Evolutionary conservation across 768 basidiomycete species (phyloP).

Genomic region (Rickenella mellea): DNA sequence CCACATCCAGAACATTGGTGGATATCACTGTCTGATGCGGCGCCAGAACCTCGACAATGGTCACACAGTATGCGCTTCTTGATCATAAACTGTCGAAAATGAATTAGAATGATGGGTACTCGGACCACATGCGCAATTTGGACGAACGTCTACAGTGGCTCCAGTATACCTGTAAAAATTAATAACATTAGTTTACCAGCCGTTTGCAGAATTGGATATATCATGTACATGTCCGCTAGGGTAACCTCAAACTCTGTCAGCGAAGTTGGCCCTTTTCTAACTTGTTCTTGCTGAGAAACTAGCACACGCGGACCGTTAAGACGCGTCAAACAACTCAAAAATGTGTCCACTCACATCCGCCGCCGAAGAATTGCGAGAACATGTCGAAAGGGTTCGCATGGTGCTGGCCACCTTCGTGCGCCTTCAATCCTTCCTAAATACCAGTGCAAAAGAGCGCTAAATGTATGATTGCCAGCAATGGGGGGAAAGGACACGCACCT

Average conservation of each 20-base stretch:
- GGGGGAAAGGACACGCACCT: conserved; percentile 33
- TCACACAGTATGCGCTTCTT: conserved; percentile 91
- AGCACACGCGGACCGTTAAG: not conserved
- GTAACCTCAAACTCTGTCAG: conserved; percentile 79
- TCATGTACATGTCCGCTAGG: conserved; percentile 69
- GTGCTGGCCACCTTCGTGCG: conserved; percentile 77
- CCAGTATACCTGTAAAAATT: conserved; percentile 59
- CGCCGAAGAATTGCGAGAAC: conserved; percentile 88
- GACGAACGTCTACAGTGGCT: conserved; percentile 67
- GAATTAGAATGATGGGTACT: not conserved
- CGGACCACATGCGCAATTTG: not conserved
- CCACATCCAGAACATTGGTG: conserved; percentile 79
- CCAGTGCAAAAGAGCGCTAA: not conserved
- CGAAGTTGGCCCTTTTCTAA: conserved; percentile 66
- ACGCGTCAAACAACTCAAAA: not conserved
- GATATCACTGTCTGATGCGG: conserved; percentile 81
- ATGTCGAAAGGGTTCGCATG: conserved; percentile 88
- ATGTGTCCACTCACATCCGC: conserved; percentile 44
- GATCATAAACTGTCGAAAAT: conserved; percentile 68
- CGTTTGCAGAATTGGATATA: not conserved
- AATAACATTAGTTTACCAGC: conserved; percentile 6
- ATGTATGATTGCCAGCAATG: not conserved
- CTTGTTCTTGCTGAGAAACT: conserved; percentile 49
- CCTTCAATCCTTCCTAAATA: conserved; percentile 77
- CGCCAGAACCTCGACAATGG: conserved; percentile 93